Evolutionary conservation across 768 basidiomycete species (phyloP), one percentile per base, ranked within the genome.

Genomic region (Scleroderma citrinum): DNA sequence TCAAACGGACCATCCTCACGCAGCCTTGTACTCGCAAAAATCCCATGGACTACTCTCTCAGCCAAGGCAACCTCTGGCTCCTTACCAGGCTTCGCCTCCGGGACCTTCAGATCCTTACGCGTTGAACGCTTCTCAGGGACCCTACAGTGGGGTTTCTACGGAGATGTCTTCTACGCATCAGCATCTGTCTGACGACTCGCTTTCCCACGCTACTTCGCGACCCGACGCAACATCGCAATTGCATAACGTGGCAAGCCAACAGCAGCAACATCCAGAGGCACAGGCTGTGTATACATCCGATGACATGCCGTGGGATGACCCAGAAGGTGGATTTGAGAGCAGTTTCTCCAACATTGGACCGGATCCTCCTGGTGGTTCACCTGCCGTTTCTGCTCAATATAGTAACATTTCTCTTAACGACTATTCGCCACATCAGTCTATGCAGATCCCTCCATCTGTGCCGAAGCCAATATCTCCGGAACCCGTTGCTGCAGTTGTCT

Each of bases 291-390:
- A 54, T 11, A 47, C 53, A 5, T 54, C 48, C 26, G 55, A 56
- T 20, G 52, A 53, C 20, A 56, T 56, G 44, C 52, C 55, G 21
- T 56, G 55, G 52, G 52, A 47, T 24, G 48, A 54, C 40, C 48
- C 48, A 29, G 55, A 55, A 52, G 48, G 47, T 21, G 44, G 51
- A 17, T 29, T 32, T 14, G 35, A 39, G 4, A 43, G 42, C 16
- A 14, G 17, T 7, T 23, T 24, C 17, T 6, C 46, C 13, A n/a
- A 41, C 16, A 8, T 7, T 7, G 40, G 16, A 13, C 14, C 32
- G 16, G 40, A 42, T n/a, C 19, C 41, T 19, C 29, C 21, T 16
- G 24, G 44, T 23, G 10, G 13, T 34, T 21, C 24, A 7, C 26
- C 11, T 29, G 46, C 52, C 17, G 19, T 40, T 24, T 43, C 36